Conservation (phyloP, 306 rosid species). For the Mimosa pudica region DNA sequence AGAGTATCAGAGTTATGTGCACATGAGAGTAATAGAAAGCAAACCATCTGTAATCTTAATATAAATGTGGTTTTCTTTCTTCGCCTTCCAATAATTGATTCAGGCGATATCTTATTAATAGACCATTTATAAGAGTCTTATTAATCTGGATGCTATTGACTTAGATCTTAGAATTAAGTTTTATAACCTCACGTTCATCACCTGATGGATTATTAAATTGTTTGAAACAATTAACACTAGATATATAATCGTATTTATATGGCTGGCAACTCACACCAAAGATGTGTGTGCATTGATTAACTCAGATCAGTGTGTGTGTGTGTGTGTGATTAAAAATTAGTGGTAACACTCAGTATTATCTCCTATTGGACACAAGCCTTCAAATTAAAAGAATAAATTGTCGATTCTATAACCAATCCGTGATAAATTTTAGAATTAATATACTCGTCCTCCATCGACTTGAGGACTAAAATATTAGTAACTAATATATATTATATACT, state of each 20-base stretch:
- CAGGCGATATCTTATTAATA: not conserved
- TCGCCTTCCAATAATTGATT: not conserved
- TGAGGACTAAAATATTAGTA: not conserved
- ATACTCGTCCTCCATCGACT: not conserved
- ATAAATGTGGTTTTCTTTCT: not conserved
- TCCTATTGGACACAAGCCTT: not conserved
- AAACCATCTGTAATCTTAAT: not conserved
- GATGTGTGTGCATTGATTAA: not conserved
- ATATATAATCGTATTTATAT: too few relatives aligned
- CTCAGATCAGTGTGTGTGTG: too few relatives aligned
- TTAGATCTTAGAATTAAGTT: not conserved
- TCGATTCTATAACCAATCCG: not conserved
- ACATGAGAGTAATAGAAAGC: not conserved
- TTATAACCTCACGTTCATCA: not conserved
- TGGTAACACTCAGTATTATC: not conserved
- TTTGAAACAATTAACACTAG: not conserved
- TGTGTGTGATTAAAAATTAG: not conserved
- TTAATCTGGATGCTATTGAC: not conserved
- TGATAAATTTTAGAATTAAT: not conserved
- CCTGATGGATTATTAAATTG: not conserved
- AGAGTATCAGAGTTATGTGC: not conserved
- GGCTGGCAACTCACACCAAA: not conserved
- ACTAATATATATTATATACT: not conserved
- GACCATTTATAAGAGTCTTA: not conserved
- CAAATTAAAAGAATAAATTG: not conserved